Conservation (phyloP, 371 early-diverging fungal genomes). For the Mortierella sp. region DNA sequence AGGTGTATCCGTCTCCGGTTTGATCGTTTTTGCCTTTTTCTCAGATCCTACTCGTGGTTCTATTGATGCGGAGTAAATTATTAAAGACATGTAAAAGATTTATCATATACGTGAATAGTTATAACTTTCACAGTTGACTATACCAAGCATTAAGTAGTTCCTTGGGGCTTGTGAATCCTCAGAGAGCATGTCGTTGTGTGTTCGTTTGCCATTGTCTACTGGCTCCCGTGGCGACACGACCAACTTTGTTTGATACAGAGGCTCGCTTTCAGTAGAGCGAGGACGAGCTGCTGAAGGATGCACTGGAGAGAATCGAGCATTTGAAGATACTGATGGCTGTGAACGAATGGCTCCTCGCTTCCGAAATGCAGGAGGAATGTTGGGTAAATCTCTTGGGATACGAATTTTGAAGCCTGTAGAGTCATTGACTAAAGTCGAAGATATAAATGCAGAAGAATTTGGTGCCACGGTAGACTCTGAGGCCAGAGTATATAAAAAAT, state of each 20-base stretch:
- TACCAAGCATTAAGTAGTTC: slow-evolving; percentile 27
- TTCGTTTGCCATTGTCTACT: slow-evolving; percentile 19
- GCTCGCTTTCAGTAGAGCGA: slow-evolving; percentile 6
- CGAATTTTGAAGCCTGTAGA: slow-evolving; percentile 43
- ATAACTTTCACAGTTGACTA: background rate
- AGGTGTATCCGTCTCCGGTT: background rate
- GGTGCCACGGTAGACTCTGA: background rate
- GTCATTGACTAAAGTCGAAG: background rate
- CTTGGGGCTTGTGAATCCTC: slow-evolving; percentile 3
- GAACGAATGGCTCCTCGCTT: slow-evolving; percentile 18
- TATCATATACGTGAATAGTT: background rate
- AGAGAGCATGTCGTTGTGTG: slow-evolving; percentile 23
- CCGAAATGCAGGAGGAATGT: slow-evolving; percentile 43
- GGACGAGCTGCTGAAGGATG: background rate
- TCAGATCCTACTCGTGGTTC: background rate
- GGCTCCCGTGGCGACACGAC: background rate
- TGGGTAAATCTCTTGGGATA: slow-evolving; percentile 43
- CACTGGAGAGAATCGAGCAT: background rate
- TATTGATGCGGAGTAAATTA: slow-evolving; percentile 24
- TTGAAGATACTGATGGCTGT: slow-evolving; percentile 9
- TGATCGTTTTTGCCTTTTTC: slow-evolving; percentile 1
- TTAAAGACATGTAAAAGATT: background rate
- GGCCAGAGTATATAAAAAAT: background rate
- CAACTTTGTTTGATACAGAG: slow-evolving; percentile 14
- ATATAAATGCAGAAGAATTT: background rate